Evolutionary conservation across 2,329 filamentous ascomycete genomes (phyloP).

Genomic region (Monosporascus cannonballus): DNA sequence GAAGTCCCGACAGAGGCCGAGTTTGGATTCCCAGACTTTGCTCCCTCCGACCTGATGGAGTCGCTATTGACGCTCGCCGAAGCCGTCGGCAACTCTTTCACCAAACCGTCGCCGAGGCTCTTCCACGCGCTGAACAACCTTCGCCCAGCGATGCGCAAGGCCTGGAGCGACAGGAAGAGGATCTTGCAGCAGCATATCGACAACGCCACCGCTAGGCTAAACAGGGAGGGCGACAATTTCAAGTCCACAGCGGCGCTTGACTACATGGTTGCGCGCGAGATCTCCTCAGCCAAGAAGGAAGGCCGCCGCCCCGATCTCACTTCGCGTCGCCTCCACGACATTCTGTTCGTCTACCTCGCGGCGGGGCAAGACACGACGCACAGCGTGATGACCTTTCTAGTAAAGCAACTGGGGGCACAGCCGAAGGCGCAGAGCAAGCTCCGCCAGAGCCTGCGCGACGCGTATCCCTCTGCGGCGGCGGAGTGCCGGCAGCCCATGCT

Average conservation of each 20-base stretch:
- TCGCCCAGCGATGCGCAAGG: no score
- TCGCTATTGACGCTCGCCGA: no score
- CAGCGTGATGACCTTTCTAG: slow-evolving; percentile 10
- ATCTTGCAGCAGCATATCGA: no score
- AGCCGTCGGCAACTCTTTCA: no score
- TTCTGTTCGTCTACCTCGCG: slow-evolving; percentile 26
- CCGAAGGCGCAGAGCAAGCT: slow-evolving; percentile 21
- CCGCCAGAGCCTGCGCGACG: slow-evolving; percentile 13
- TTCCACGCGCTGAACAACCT: no score
- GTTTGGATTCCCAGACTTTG: no score
- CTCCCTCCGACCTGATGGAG: no score
- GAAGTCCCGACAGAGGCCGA: no score
- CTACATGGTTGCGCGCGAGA: no score
- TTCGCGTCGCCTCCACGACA: slow-evolving; percentile 17
- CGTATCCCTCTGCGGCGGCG: slow-evolving; percentile 7
- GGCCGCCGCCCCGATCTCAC: slow-evolving; percentile 18
- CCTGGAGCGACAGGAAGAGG: no score
- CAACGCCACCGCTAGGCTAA: slow-evolving; percentile 2
- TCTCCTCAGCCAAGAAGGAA: slow-evolving; percentile 16
- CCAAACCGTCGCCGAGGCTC: no score
- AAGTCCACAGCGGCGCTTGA: slow-evolving; percentile 15
- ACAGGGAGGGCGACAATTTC: slow-evolving; percentile 10
- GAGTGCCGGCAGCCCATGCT: slow-evolving; percentile 16
- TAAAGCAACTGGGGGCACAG: slow-evolving; percentile 23
- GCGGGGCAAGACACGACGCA: slow-evolving; percentile 27